A percentile compares a stretch with the other conserved stretches of the same genome.
Conservation (phyloP, 768 basidiomycete genomes). For the Leucocoprinus birnbaumii region DNA sequence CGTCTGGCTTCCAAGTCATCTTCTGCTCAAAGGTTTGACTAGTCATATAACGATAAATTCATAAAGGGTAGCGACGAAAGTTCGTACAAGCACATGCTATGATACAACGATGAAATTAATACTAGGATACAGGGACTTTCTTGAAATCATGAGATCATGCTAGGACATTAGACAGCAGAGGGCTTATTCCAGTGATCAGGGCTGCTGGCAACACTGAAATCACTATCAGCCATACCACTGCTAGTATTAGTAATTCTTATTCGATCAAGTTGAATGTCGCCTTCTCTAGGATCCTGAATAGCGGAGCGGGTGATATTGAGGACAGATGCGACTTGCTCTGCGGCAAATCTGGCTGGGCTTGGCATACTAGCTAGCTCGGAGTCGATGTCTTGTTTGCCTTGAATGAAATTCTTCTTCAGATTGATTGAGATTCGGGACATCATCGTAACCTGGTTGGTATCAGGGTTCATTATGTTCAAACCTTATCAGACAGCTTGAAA, state of each 20-base stretch:
- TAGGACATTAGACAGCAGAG: no score
- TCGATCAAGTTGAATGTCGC: not conserved
- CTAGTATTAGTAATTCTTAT: not conserved
- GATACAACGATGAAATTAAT: no score
- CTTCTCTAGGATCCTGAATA: not conserved
- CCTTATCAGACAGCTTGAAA: no score
- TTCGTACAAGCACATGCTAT: no score
- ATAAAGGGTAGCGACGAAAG: no score
- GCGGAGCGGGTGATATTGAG: not conserved
- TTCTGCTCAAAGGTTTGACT: no score
- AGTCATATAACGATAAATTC: no score
- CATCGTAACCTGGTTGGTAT: slow-evolving; percentile 48
- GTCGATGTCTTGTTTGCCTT: slow-evolving; percentile 14
- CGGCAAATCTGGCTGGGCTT: not conserved
- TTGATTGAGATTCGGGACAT: slow-evolving; percentile 69
- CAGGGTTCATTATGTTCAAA: no score
- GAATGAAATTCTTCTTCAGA: slow-evolving; percentile 40
- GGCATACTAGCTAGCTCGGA: not conserved
- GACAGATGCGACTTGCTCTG: not conserved
- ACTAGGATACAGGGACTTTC: no score
- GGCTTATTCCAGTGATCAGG: no score
- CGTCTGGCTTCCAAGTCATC: no score
- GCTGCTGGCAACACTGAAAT: not conserved
- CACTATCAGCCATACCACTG: not conserved
- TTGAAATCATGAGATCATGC: no score